Evolutionary conservation across 2,329 filamentous ascomycete genomes (phyloP).

Genomic region (Hymenoscyphus repandus): DNA sequence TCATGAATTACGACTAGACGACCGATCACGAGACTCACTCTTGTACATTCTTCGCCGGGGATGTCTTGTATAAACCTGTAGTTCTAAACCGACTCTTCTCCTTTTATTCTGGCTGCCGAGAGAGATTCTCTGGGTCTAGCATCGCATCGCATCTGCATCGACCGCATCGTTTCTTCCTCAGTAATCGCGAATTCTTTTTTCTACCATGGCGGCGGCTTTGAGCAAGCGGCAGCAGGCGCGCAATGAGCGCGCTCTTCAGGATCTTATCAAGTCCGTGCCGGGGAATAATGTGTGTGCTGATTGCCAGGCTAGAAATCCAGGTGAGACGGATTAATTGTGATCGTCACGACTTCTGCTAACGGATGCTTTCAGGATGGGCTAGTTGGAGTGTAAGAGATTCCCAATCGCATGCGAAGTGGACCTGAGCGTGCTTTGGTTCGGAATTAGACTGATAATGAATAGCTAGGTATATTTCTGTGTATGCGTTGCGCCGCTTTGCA

Average conservation of each 20-base stretch:
- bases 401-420: background rate
- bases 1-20: conserved; percentile 21
- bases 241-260: conserved; percentile 88
- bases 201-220: conserved; percentile 63
- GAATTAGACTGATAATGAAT: conserved; percentile 21
- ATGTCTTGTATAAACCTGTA: conserved; percentile 24
- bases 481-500: conserved; percentile 96
- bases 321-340: conserved; percentile 44
- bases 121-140: background rate
- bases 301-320: conserved; percentile 86
- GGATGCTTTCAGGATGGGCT: conserved; percentile 28
- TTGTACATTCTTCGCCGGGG: background rate
- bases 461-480: conserved; percentile 94
- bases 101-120: background rate
- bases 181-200: background rate
- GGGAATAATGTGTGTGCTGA: conserved; percentile 95
- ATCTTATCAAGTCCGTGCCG: conserved; percentile 75
- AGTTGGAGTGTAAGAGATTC: conserved; percentile 33
- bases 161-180: background rate
- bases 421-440: background rate
- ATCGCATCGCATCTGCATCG: conserved; percentile 2
- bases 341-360: conserved; percentile 10
- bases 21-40: conserved; percentile 14
- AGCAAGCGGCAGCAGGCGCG: conserved; percentile 98
- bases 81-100: conserved; percentile 6